Evolutionary conservation across 1,284 basidiomycete genomes (phyloP).

Genomic region (Singerocomus inundabilis): DNA sequence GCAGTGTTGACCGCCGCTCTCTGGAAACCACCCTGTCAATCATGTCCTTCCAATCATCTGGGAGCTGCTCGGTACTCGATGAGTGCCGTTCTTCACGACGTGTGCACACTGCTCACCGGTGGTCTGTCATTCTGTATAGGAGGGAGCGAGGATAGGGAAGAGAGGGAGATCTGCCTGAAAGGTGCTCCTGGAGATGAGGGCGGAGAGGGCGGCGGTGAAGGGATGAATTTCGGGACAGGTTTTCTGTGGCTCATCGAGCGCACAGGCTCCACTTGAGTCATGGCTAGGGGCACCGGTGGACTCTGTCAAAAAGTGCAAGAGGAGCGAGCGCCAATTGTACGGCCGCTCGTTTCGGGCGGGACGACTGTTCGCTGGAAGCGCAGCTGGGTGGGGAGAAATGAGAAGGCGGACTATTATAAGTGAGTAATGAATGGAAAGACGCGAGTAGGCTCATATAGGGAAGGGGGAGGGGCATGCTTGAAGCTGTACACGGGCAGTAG

Average conservation of each 20-base stretch:
- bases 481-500: slow-evolving; percentile 35
- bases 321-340: slow-evolving; percentile 10
- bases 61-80: slow-evolving; percentile 40
- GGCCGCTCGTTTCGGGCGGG: slow-evolving; percentile 14
- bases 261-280: slow-evolving; percentile 30
- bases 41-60: slow-evolving; percentile 49
- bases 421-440: slow-evolving; percentile 29
- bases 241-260: slow-evolving; percentile 62
- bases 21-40: slow-evolving; percentile 40
- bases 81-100: slow-evolving; percentile 5
- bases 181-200: slow-evolving; percentile 31
- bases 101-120: slow-evolving; percentile 39
- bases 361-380: slow-evolving; percentile 20
- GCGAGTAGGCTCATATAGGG: slow-evolving; percentile 34
- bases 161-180: slow-evolving; percentile 32
- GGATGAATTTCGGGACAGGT: slow-evolving; percentile 61
- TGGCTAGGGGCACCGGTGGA: slow-evolving; percentile 8
- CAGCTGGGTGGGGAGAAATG: slow-evolving; percentile 31
- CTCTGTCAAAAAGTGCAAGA: slow-evolving; percentile 7
- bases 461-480: slow-evolving; percentile 27
- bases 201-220: slow-evolving; percentile 54
- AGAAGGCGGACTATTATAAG: slow-evolving; percentile 33
- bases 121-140: slow-evolving; percentile 38
- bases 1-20: slow-evolving; percentile 34
- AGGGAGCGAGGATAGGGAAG: slow-evolving; percentile 25